Base-by-base conservation (phyloP, 805 yeast genomes). In the Hanseniaspora lindneri region DNA sequence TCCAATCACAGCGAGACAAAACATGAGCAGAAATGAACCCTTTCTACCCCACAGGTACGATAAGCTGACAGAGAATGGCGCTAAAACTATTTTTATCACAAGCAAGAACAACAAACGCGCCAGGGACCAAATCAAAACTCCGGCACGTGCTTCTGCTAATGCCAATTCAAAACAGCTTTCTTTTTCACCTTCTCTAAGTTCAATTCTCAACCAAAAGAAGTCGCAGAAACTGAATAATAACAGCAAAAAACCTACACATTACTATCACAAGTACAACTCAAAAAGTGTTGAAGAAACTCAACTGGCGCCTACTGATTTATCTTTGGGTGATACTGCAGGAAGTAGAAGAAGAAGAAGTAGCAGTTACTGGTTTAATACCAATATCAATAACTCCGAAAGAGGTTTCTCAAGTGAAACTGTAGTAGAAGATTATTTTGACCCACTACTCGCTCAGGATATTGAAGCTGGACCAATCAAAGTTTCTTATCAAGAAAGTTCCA, bases 151-250 rank as follows among this genome's bases (percentile, higher is more conserved):
- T 8, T 27, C 11, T 27, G 8, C 29, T n/a, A 6, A 32, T 5
- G 17, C 27, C 6, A 30, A 23, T 9, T 41, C 39, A 10, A 19
- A 19, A 34, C 20, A 21, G 13, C 25, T 21, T 4, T 35, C 39
- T 29, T 24, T 47, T 4, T 40, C 50, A 21, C 50, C 43, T 29
- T 40, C 41, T 20, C 16, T 47, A 8, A 47, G 50, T 19, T 47
- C 50, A 5, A 11, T 47, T 7, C 34, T 47, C 5, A 40, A 41
- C 14, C 50, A 47, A 28, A 27, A 46, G 28, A 47, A 47, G 19
- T 4, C 43, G 2, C 50, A 47, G 10, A 47, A 47, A 24, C 16
- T 41, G 13, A 39, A 39, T 27, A 35, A 16, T 20, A 39, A 20
- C 23, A 27, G 19, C 5, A 43, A 34, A 16, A 34, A 34, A 13